phyloP scores from a whole-genome alignment of 169 alveolate species.

The Eimeria maxima region DNA sequence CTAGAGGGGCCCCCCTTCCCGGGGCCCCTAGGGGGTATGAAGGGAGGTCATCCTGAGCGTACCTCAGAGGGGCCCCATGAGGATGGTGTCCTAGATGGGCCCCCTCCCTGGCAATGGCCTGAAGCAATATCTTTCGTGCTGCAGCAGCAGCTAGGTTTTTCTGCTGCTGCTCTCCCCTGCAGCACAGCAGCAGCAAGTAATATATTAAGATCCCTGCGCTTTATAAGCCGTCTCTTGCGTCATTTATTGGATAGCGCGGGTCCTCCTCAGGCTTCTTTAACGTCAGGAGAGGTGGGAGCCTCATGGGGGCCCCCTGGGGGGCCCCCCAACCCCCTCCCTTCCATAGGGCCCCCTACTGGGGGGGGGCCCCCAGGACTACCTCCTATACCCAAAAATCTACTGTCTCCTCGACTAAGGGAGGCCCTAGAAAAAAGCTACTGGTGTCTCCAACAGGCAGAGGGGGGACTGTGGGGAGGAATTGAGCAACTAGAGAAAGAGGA shows the following conservation, averaged over 20 bases:
- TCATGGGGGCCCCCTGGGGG: too few species aligned
- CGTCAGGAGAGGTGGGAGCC: background rate
- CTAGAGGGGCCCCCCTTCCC: background rate
- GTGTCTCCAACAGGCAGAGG: background rate
- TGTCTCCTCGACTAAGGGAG: conserved; percentile 10
- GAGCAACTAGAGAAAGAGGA: conserved; percentile 31
- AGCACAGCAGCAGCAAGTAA: conserved; percentile 14
- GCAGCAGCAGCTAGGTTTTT: conserved; percentile 29
- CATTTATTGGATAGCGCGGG: background rate
- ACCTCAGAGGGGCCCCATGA: background rate
- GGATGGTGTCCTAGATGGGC: conserved; percentile 44
- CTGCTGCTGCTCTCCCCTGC: conserved; percentile 58
- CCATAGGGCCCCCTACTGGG: background rate
- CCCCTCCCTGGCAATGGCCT: conserved; percentile 72
- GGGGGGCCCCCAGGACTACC: conserved; percentile 24
- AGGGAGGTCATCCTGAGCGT: background rate
- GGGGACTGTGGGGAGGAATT: conserved; percentile 42
- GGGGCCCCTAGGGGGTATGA: background rate
- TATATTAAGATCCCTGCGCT: conserved; percentile 64
- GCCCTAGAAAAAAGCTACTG: background rate
- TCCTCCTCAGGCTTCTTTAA: background rate
- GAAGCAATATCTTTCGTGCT: conserved; percentile 73
- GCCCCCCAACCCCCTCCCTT: too few species aligned
- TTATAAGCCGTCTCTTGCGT: background rate
- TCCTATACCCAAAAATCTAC: conserved; percentile 15